A percentile compares a stretch with the other conserved stretches of the same genome.
Conservation (phyloP, 139 green algal genomes). For the Asterochloris erici region DNA sequence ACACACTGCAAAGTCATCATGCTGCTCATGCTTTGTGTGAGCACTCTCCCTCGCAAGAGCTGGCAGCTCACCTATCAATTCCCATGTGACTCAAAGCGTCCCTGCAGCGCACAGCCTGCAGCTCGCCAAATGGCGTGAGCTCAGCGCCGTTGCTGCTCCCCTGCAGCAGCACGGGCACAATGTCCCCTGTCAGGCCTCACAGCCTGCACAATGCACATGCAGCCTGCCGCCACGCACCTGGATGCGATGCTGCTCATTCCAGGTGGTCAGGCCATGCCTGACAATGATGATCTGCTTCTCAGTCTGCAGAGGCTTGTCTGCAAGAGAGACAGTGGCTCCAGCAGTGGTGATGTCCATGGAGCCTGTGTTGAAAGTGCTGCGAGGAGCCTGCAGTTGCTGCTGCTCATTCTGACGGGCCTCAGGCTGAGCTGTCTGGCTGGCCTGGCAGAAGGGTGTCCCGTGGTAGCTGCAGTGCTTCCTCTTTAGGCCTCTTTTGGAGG, state of each 20-base stretch:
- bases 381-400: background rate
- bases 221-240: constrained; percentile 28
- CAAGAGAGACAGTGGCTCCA: constrained; percentile 5
- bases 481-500: no score
- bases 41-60: background rate
- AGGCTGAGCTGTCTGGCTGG: no score
- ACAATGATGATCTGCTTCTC: constrained; percentile 65
- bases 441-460: no score
- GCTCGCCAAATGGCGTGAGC: constrained; percentile 47
- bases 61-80: constrained; percentile 51
- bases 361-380: constrained; percentile 31
- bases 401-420: no score
- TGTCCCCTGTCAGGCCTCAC: background rate
- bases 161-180: constrained; percentile 20
- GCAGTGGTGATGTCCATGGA: constrained; percentile 30
- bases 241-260: constrained; percentile 62
- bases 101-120: constrained; percentile 40
- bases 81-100: constrained; percentile 40
- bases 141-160: constrained; percentile 52
- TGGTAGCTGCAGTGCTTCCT: no score
- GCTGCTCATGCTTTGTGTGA: background rate
- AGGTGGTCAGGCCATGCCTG: constrained; percentile 59
- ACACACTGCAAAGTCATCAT: background rate
- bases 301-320: constrained; percentile 1
- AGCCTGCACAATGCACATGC: background rate